A percentile compares a stretch with the other conserved stretches of the same genome.
These are phyloP conservation scores for Myriosclerotinia duriaeana DNA, from an alignment of 2,329 filamentous ascomycete species.

Conservation along the genomic window DNA sequence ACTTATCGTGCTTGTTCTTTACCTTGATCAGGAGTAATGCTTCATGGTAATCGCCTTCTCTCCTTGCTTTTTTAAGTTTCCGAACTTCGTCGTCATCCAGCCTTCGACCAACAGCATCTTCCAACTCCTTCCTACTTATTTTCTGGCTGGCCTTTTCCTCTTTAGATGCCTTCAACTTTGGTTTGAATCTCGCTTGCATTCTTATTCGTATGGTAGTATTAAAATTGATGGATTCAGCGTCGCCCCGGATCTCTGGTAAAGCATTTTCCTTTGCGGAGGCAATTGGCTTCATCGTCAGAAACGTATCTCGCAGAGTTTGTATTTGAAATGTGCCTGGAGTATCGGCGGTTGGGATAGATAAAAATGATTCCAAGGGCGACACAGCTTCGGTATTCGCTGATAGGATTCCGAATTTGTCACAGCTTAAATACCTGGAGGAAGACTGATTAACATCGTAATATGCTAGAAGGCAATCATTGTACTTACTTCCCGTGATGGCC, in stretches of 20 bases:
- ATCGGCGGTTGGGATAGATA: constrained; percentile 61
- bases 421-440: constrained; percentile 69
- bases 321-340: constrained; percentile 71
- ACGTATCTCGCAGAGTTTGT: constrained; percentile 70
- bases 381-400: constrained; percentile 79
- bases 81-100: constrained; percentile 85
- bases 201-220: constrained; percentile 75
- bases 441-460: constrained; percentile 6
- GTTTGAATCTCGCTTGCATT: constrained; percentile 96
- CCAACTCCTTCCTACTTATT: constrained; percentile 81
- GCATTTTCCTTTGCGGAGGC: constrained; percentile 49
- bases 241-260: constrained; percentile 69
- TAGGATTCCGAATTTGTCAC: constrained; percentile 78
- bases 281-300: constrained; percentile 61
- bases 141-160: constrained; percentile 82
- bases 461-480: neutral
- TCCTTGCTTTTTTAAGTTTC: constrained; percentile 75
- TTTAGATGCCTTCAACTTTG: constrained; percentile 72
- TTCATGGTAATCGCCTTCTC: constrained; percentile 89
- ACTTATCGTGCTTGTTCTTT: constrained; percentile 93
- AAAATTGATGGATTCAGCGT: constrained; percentile 66
- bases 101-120: constrained; percentile 72
- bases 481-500: constrained; percentile 79
- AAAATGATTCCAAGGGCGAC: constrained; percentile 79
- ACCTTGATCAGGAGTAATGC: constrained; percentile 81